phyloP scores from a whole-genome alignment of 1,139 yeast species.

The Yamadazyma atmosphaerica region DNA sequence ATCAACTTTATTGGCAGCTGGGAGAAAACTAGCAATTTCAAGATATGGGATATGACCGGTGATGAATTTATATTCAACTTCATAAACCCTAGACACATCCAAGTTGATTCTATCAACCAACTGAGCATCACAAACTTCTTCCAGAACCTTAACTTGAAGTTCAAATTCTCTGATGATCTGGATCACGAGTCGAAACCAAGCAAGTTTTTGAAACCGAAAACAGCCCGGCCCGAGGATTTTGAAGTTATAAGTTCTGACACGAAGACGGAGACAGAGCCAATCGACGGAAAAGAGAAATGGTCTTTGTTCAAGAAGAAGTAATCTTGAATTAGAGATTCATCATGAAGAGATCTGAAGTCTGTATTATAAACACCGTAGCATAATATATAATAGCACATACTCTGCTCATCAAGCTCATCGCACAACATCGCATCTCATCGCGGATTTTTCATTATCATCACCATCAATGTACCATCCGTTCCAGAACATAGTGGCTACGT shows the following conservation, averaged over 20 bases:
- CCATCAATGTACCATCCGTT: constrained; percentile 75
- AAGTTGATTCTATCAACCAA: constrained; percentile 15
- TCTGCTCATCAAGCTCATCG: too few relatives aligned
- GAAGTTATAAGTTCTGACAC: constrained; percentile 3
- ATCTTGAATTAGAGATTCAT: background rate
- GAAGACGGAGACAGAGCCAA: constrained; percentile 3
- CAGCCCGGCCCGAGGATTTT: constrained; percentile 7
- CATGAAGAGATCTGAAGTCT: too few relatives aligned
- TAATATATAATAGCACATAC: too few relatives aligned
- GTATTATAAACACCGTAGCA: too few relatives aligned
- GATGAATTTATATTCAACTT: constrained; percentile 91
- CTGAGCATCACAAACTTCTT: constrained; percentile 24
- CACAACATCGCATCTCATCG: too few relatives aligned
- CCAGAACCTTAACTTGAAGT: constrained; percentile 23
- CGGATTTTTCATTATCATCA: too few relatives aligned
- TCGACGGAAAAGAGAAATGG: constrained; percentile 12
- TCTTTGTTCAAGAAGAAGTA: constrained; percentile 11
- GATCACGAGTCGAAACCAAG: constrained; percentile 15
- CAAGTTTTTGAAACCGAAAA: constrained; percentile 13
- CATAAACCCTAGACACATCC: constrained; percentile 73
- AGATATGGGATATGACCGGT: constrained; percentile 68
- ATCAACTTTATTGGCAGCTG: constrained; percentile 60
- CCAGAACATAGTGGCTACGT: constrained; percentile 51
- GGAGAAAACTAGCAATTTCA: constrained; percentile 65
- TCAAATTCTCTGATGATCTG: constrained; percentile 12